Evolutionary conservation across 768 basidiomycete species (phyloP), one percentile per base, ranked within the genome.

Genomic region (Galerina marginata): DNA sequence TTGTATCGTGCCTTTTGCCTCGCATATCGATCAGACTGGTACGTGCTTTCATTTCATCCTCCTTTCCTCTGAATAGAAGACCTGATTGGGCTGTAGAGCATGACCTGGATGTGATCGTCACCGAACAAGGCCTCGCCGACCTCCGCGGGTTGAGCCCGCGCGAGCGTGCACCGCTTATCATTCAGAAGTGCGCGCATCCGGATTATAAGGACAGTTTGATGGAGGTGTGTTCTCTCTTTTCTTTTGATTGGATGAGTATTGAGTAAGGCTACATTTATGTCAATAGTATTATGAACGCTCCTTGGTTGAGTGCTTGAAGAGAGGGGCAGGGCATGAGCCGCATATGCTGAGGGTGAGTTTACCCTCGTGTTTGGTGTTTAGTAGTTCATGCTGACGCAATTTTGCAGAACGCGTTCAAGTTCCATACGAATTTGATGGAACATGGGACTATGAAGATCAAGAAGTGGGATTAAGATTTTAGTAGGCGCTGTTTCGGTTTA

Each of bases 1-100:
- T 59, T 83, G 81, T 57, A 81, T 83, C 56, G 80, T 81, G 1
- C 81, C 81, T 1, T 83, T 83, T 58, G 76, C 75, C 1, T 78
- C 77, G 11, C 81, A 83, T 59, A 64, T 83, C 7, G 81, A 83
- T 61, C 81, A 83, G 54, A 83, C 81, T 20, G 80, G 80, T 80
- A 33, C 26, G 75, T 69, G 23, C 65, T 25, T 47, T 44, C 16
- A 39, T 43, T 43, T 15, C 33, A 29, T 29, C 26, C 51, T 36
- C 15, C 9, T 3, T 12, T 56, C 7, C 33, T 1, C 11, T 9
- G 40, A 4, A 3, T 26, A 39, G 39, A 9, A 52, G 37, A 0
- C 25, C n/a, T n/a, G n/a, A 4, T 10, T 29, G 23, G 25, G 43
- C 36, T 60, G 12, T 37, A 79, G 81, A 83, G 64, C 81, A 83